Base-by-base conservation (phyloP, 495 filamentous ascomycete species). In the Lophiostoma macrostomum region DNA sequence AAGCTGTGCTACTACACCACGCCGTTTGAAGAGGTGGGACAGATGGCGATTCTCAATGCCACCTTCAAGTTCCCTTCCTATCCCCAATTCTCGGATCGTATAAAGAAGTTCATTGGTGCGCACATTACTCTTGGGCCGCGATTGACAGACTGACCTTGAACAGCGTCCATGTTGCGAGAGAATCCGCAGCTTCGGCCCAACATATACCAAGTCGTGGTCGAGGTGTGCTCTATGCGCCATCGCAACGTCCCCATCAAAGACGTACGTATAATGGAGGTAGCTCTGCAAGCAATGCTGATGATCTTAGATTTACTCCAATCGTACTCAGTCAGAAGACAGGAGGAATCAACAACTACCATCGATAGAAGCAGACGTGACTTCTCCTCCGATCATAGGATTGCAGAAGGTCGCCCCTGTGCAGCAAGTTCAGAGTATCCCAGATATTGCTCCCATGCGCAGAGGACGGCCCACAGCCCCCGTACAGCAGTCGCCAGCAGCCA, bases 1-100 rank as follows among this genome's bases (percentile, higher is more conserved):
- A 98, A 98, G 75, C 78, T 98, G 46, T 98, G 93, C 73, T 98
- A 97, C 74, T 98, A 97, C 73, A 98, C 94, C 23, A 98, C 93
- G 7, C 93, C 93, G 3, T 98, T 98, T 64, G 93, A 98, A 71
- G 94, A 96, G 49, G 87, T 93, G 60, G 93, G 93, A 16, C 91
- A 95, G 72, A 88, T 97, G 71, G 93, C 93, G n/a, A 98, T 98
- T 58, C 74, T 98, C 32, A 97, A 96, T 65, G 93, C 94, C 32
- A 94, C 80, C 63, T 98, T 87, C 80, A 93, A 88, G 67, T 97
- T 86, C 67, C 94, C 94, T 18, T 74, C 76, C 34, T 88, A 96
- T 63, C 93, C 93, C 24, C 65, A 76, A 18, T 97, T 97, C 69
- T 96, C 91, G 1, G 88, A 95, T 64, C 83, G 84, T 40, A 71